Conservation (phyloP, 345 rosid species). For the Gossypium bickii region DNA sequence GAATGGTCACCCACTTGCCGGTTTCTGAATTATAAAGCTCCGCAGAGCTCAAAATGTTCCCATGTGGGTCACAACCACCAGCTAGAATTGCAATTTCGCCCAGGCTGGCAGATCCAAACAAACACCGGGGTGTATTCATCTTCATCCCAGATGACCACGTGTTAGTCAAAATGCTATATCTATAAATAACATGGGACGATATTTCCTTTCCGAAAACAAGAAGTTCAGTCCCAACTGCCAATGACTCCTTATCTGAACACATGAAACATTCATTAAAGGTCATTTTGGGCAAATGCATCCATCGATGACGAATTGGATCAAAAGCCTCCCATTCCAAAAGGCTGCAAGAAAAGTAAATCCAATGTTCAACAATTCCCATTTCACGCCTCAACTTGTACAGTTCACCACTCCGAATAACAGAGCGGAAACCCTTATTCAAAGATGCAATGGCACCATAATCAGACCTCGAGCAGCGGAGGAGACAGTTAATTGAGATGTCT, state of each 20-base stretch:
- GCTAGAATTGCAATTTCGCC: slow-evolving; percentile 74
- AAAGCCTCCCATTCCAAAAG: slow-evolving; percentile 75
- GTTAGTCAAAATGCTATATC: slow-evolving; percentile 48
- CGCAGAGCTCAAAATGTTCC: slow-evolving; percentile 47
- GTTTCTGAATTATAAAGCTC: slow-evolving; percentile 72
- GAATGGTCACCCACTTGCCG: slow-evolving; percentile 51
- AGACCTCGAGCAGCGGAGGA: slow-evolving; percentile 59
- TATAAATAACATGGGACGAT: slow-evolving; percentile 36
- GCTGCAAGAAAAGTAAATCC: slow-evolving; percentile 78
- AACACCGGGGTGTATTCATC: slow-evolving; percentile 64
- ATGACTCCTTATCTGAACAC: slow-evolving; percentile 61
- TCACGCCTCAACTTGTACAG: slow-evolving; percentile 46
- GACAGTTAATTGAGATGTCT: slow-evolving; percentile 59
- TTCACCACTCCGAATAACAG: slow-evolving; percentile 45
- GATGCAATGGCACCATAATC: slow-evolving; percentile 47
- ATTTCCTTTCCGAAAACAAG: slow-evolving; percentile 67
- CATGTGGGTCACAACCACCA: slow-evolving; percentile 67
- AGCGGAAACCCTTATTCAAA: slow-evolving; percentile 36
- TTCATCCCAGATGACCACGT: slow-evolving; percentile 46
- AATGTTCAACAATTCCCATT: slow-evolving; percentile 54
- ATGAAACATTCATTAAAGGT: slow-evolving; percentile 47
- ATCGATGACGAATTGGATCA: slow-evolving; percentile 53
- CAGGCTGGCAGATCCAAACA: slow-evolving; percentile 70
- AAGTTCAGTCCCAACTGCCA: slow-evolving; percentile 61
- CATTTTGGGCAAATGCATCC: slow-evolving; percentile 76